A percentile compares a stretch with the other conserved stretches of the same genome.
Conservation (phyloP, 2,329 filamentous ascomycete species). For the Achaetomium macrosporum region DNA sequence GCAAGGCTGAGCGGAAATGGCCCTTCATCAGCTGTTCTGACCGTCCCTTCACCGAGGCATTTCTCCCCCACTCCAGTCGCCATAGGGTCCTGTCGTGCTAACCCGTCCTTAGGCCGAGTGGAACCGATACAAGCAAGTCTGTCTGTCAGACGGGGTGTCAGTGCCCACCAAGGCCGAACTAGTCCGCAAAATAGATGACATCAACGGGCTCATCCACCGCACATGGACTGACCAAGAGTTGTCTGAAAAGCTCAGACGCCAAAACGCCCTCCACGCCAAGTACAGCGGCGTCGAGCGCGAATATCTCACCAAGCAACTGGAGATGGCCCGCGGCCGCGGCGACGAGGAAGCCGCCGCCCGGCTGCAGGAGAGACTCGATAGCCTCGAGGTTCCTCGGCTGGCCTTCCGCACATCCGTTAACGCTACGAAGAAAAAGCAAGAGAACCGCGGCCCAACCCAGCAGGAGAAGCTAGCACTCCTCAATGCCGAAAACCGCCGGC, state of each 20-base stretch:
- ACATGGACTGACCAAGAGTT: constrained; percentile 80
- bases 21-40: constrained; percentile 91
- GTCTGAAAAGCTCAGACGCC: constrained; percentile 67
- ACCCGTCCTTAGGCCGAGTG: constrained; percentile 59
- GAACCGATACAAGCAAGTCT: constrained; percentile 70
- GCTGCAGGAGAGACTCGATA: constrained; percentile 56
- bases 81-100: constrained; percentile 17
- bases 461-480: constrained; percentile 78
- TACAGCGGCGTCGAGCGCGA: constrained; percentile 63
- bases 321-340: constrained; percentile 58
- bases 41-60: constrained; percentile 74
- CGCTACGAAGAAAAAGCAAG: constrained; percentile 40
- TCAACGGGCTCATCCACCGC: constrained; percentile 73
- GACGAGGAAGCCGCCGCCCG: constrained; percentile 52
- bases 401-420: constrained; percentile 65
- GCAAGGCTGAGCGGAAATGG: constrained; percentile 76
- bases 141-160: constrained; percentile 64
- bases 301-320: constrained; percentile 57
- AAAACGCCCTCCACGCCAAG: constrained; percentile 60
- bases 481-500: constrained; percentile 76
- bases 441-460: constrained; percentile 51
- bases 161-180: constrained; percentile 69
- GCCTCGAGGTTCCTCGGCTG: constrained; percentile 61
- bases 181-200: constrained; percentile 67
- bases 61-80: not conserved